These are phyloP conservation scores for Candida berthetii DNA, from an alignment of 805 yeast species.

Conservation along the genomic window DNA sequence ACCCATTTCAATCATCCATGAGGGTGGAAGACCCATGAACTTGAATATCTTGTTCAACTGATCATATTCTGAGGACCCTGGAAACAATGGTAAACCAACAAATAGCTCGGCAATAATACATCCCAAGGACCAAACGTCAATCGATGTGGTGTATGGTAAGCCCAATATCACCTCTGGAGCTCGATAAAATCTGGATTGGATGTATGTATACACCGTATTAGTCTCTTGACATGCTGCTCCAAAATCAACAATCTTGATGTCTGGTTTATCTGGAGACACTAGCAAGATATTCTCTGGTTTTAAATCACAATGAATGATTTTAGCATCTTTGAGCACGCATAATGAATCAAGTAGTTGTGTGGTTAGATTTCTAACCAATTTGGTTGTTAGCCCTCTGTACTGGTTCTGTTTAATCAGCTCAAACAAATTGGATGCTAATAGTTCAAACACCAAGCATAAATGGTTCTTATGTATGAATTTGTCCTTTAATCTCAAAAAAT, in stretches of 20 bases:
- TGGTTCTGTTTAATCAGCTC: constrained; percentile 91
- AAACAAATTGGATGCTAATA: constrained; percentile 80
- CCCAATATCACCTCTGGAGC: constrained; percentile 95
- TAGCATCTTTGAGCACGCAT: constrained; percentile 71
- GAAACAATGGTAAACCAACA: constrained; percentile 87
- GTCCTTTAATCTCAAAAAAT: constrained; percentile 74
- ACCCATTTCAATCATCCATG: constrained; percentile 97
- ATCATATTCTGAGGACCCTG: constrained; percentile 92
- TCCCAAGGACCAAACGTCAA: constrained; percentile 97
- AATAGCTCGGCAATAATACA: constrained; percentile 89
- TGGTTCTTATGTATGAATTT: constrained; percentile 91
- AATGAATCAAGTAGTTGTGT: constrained; percentile 79
- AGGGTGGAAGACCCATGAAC: constrained; percentile 82
- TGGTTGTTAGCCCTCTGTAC: constrained; percentile 82
- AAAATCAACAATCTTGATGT: constrained; percentile 89
- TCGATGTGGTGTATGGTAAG: constrained; percentile 84
- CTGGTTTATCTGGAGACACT: constrained; percentile 59
- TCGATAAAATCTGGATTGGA: constrained; percentile 88
- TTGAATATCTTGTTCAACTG: constrained; percentile 79
- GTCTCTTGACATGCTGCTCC: constrained; percentile 94
- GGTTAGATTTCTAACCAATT: constrained; percentile 71
- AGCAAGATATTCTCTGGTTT: constrained; percentile 93
- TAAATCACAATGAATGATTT: constrained; percentile 91
- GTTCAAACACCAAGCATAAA: constrained; percentile 86
- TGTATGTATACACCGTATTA: constrained; percentile 84